These are phyloP conservation scores for Cystobasidium ongulense DNA, from an alignment of 768 basidiomycete species.

Conservation along the genomic window DNA sequence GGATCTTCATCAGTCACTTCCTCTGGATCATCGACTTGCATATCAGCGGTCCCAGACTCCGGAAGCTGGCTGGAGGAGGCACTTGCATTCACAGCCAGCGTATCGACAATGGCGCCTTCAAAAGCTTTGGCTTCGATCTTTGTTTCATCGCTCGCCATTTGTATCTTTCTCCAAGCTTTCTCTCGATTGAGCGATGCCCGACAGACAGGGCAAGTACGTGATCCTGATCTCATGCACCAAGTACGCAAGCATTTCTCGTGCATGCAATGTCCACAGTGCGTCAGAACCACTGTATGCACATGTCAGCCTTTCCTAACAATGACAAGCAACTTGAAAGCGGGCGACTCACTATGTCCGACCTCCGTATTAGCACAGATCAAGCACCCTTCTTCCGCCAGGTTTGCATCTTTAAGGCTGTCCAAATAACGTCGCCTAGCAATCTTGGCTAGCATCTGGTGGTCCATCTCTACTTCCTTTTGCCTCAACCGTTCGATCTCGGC, in stretches of 20 bases:
- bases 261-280: slow-evolving; percentile 37
- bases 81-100: not conserved
- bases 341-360: not conserved
- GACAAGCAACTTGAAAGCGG: not conserved
- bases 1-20: not conserved
- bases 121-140: not conserved
- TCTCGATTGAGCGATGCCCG: slow-evolving; percentile 26
- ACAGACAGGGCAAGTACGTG: slow-evolving; percentile 38
- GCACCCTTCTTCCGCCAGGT: slow-evolving; percentile 27
- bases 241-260: slow-evolving; percentile 34
- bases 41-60: not conserved
- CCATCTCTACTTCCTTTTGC: not conserved
- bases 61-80: not conserved
- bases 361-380: slow-evolving; percentile 36
- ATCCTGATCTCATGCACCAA: slow-evolving; percentile 24
- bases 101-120: not conserved
- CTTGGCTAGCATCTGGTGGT: slow-evolving; percentile 9
- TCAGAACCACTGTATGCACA: slow-evolving; percentile 32
- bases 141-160: not conserved
- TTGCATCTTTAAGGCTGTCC: slow-evolving; percentile 31
- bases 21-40: not conserved
- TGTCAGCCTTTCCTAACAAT: not conserved
- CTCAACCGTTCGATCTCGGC: not conserved
- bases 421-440: slow-evolving; percentile 33
- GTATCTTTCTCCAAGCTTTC: slow-evolving; percentile 12